Percentiles rank a stretch among this genome's conserved stretches.
Evolutionary conservation across 2,329 filamentous ascomycete genomes (phyloP).

Genomic region (Alternaria alternata): DNA sequence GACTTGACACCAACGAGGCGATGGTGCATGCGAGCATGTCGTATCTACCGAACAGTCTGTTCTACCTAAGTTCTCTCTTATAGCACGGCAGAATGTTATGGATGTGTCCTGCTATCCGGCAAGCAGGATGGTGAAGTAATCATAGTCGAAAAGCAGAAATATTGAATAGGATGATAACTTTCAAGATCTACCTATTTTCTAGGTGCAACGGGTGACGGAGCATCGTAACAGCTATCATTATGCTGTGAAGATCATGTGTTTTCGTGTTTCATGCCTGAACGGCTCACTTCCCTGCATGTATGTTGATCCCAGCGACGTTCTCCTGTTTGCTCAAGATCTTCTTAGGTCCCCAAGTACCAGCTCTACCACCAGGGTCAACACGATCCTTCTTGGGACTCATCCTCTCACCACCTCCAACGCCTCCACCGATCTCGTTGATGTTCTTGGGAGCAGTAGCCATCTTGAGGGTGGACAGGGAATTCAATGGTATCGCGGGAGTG

Average conservation of each 20-base stretch:
- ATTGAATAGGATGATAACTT: background rate
- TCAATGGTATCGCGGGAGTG: conserved; percentile 1
- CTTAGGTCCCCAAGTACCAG: conserved; percentile 38
- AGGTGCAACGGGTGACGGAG: background rate
- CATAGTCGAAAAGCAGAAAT: background rate
- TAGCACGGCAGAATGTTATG: background rate
- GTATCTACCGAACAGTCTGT: background rate
- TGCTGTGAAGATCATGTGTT: background rate
- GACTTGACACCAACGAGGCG: background rate
- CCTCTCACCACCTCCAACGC: background rate
- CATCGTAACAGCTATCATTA: background rate
- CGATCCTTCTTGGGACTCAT: conserved; percentile 20
- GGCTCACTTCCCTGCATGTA: background rate
- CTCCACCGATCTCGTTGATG: conserved; percentile 7
- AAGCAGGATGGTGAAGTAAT: background rate
- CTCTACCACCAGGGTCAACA: conserved; percentile 26
- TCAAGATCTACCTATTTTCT: background rate
- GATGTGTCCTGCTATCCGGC: background rate
- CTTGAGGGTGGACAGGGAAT: conserved; percentile 13
- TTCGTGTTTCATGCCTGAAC: background rate
- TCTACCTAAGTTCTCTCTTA: background rate
- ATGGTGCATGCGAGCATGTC: background rate
- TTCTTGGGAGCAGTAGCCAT: conserved; percentile 15
- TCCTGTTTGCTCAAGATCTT: conserved; percentile 37
- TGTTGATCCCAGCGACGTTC: conserved; percentile 1